Base-by-base conservation (phyloP, 208 protist genomes). In the Trypanosoma mega region DNA sequence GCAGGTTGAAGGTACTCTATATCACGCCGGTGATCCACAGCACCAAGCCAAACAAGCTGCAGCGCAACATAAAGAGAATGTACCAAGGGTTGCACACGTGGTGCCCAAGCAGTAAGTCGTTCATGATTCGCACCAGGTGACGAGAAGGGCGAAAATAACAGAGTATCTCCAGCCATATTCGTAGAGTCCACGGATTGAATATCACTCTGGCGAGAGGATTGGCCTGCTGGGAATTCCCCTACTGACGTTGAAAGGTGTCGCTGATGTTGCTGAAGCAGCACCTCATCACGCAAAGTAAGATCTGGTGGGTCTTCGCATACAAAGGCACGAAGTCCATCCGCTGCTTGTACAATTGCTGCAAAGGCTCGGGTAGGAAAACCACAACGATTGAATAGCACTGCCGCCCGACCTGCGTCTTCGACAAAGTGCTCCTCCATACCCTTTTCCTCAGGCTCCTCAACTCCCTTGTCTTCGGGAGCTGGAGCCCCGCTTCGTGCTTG, bases 1-100 rank as follows among this genome's bases (percentile, higher is more conserved):
- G 66, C 44, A 12, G 85, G 81, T 62, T 89, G 85, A 26, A 87
- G 41, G 12, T 87, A 59, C 34, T 76, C 79, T 16, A 76, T 45
- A 62, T 93, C 87, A 55, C 70, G 87, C 8, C 87, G 80, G 58
- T 80, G 68, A 52, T 93, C 87, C 53, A 70, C 78, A 75, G 82
- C 86, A 30, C 87, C 87, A 16, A 70, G 44, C 61, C 67, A 68
- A 27, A 86, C 70, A 4, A 70, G 63, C 0, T 76, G 67, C 27
- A 93, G 46, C 23, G 69, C 36, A 44, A 63, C 75, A 16, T 82
- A 66, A 21, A 88, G 72, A 16, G 72, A 70, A 47, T 63, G 60
- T 57, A 82, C 71, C 9, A 93, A 73, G 27, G 62, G 72, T n/a
- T 68, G 23, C 27, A 78, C 53, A 33, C 62, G 55, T 8, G 61